Evolutionary conservation across 805 yeast genomes (phyloP).

Genomic region (Saccharomycopsis sp.): DNA sequence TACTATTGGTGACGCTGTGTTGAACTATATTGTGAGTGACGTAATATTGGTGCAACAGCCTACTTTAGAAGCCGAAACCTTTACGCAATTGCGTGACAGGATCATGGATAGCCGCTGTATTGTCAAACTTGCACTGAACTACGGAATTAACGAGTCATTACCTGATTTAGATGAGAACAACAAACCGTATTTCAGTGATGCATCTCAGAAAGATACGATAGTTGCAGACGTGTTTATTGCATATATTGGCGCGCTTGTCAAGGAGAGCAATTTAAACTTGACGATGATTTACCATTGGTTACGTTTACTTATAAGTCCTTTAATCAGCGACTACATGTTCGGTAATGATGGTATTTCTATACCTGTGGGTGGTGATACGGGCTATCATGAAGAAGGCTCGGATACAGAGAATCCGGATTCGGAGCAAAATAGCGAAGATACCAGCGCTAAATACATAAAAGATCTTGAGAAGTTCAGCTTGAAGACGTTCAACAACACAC

Average conservation of each 20-base stretch:
- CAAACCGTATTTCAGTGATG: background rate
- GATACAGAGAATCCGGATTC: background rate
- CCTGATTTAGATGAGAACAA: background rate
- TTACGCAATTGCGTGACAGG: background rate
- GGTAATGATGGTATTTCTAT: background rate
- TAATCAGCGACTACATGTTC: background rate
- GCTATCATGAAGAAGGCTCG: background rate
- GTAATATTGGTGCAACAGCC: background rate
- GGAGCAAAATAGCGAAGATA: background rate
- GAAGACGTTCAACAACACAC: background rate
- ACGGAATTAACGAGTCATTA: background rate
- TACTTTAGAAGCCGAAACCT: background rate
- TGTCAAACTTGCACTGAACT: background rate
- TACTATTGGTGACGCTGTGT: background rate
- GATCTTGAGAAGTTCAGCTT: background rate
- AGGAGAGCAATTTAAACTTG: background rate
- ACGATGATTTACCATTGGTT: background rate
- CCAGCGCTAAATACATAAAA: background rate
- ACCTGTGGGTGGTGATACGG: too few relatives aligned
- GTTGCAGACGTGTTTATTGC: background rate
- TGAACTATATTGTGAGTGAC: background rate
- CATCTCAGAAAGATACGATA: background rate
- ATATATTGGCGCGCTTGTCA: background rate
- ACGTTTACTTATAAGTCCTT: background rate
- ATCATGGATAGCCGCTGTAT: background rate